Evolutionary conservation across 768 basidiomycete species (phyloP).

Genomic region (Rhodotorula toruloides): DNA sequence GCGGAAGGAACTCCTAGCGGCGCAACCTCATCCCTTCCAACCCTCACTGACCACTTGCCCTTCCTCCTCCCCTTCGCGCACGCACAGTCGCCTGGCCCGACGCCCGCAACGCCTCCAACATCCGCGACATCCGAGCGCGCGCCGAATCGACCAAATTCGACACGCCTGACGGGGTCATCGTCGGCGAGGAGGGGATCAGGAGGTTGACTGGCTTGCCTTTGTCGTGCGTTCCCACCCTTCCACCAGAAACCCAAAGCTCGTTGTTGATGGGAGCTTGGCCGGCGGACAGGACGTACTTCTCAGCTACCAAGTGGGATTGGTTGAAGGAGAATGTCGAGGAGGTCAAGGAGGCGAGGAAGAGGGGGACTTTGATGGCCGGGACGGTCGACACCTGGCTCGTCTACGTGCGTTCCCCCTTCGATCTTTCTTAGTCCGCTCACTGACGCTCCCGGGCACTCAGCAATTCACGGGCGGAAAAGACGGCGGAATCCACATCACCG

Average conservation of each 20-base stretch:
- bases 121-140: conserved; percentile 71
- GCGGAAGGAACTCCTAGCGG: too few species aligned
- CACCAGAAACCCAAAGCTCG: not conserved
- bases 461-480: conserved; percentile 75
- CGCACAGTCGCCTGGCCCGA: conserved; percentile 84
- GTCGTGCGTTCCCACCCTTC: conserved; percentile 17
- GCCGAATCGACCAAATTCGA: conserved; percentile 54
- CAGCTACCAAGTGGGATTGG: conserved; percentile 85
- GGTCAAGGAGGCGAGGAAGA: conserved; percentile 70
- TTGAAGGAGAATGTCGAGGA: conserved; percentile 81
- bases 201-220: conserved; percentile 48
- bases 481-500: conserved; percentile 71
- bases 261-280: too few species aligned
- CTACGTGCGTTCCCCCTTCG: conserved; percentile 56
- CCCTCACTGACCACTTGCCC: not conserved
- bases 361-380: conserved; percentile 79
- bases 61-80: not conserved
- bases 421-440: not conserved
- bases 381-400: conserved; percentile 96
- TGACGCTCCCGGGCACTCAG: conserved; percentile 47
- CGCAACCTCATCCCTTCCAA: too few species aligned
- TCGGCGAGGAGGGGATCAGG: conserved; percentile 59
- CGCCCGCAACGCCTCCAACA: conserved; percentile 77
- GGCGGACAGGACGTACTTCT: conserved; percentile 81
- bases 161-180: conserved; percentile 24